Conservation (phyloP, 805 yeast genomes). For the Saturnispora galanensis region DNA sequence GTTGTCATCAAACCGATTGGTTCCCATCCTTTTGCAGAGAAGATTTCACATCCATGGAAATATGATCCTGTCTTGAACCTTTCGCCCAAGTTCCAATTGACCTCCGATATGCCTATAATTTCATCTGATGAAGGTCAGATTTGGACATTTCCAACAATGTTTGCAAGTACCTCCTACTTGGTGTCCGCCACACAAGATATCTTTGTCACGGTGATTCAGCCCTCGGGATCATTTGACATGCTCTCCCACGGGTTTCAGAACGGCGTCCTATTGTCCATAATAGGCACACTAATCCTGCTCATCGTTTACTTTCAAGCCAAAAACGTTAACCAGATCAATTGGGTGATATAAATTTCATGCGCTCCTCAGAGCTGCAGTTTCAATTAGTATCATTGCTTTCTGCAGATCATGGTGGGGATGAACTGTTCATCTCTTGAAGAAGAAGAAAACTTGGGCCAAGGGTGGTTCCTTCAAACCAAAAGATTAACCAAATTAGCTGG, state of each 20-base stretch:
- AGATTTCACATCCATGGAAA: conserved; percentile 47
- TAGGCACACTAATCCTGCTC: conserved; percentile 38
- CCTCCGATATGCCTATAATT: conserved; percentile 40
- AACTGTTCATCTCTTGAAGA: too few relatives aligned
- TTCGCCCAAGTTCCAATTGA: conserved; percentile 38
- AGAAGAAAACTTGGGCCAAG: too few relatives aligned
- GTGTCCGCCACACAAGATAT: conserved; percentile 60
- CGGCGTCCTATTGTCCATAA: conserved; percentile 49
- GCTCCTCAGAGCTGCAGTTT: too few relatives aligned
- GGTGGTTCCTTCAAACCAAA: too few relatives aligned
- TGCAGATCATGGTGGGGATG: too few relatives aligned
- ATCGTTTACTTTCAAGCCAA: conserved; percentile 32
- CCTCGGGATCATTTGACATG: conserved; percentile 77
- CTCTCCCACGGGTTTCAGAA: conserved; percentile 61
- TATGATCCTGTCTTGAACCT: conserved; percentile 55
- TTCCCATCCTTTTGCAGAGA: conserved; percentile 27
- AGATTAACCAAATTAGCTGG: too few relatives aligned
- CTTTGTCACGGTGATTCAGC: conserved; percentile 68
- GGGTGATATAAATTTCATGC: conserved; percentile 5
- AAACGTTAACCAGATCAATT: conserved; percentile 3
- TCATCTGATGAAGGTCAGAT: conserved; percentile 21
- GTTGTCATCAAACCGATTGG: conserved; percentile 23
- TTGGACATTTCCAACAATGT: conserved; percentile 46
- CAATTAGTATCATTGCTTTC: too few relatives aligned
- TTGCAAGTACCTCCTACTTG: conserved; percentile 75